Percentiles rank a stretch among this genome's conserved stretches.
phyloP scores from a whole-genome alignment of 495 filamentous ascomycete genomes.

The Collariella sp. region DNA sequence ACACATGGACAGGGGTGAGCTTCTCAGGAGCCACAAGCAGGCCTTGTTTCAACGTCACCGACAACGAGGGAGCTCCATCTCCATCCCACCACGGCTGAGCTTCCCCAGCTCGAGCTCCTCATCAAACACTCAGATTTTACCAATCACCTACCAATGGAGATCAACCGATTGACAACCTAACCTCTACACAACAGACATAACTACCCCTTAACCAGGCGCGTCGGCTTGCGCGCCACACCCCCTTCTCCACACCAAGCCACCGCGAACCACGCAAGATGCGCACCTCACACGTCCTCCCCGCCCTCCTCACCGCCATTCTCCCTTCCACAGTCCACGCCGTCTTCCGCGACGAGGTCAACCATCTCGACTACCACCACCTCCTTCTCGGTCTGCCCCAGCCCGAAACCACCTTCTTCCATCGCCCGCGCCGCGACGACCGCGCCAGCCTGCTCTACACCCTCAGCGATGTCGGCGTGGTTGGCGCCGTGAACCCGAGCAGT shows the following conservation, averaged over 20 bases:
- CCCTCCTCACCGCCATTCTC: slow-evolving; percentile 22
- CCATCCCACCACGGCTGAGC: slow-evolving; percentile 1
- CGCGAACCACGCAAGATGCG: background rate
- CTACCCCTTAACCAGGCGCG: background rate
- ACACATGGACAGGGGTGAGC: slow-evolving; percentile 5
- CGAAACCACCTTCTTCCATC: slow-evolving; percentile 90
- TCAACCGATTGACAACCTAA: background rate
- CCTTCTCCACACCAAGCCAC: too few species aligned
- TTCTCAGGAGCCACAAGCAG: background rate
- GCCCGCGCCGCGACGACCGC: slow-evolving; percentile 66
- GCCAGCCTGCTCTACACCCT: slow-evolving; percentile 88
- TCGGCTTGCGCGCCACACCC: background rate
- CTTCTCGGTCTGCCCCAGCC: slow-evolving; percentile 74
- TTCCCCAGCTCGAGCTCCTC: slow-evolving; percentile 4
- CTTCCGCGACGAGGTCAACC: slow-evolving; percentile 82
- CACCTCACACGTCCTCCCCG: background rate
- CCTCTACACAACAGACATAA: background rate
- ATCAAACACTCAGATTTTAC: too few species aligned
- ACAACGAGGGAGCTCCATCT: background rate
- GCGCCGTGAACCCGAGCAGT: slow-evolving; percentile 81
- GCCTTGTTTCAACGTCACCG: slow-evolving; percentile 17
- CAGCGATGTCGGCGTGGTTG: slow-evolving; percentile 69
- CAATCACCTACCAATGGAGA: too few species aligned
- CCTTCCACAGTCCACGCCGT: slow-evolving; percentile 52
- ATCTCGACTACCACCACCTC: slow-evolving; percentile 87